phyloP scores from a whole-genome alignment of 1,139 yeast genomes.

The Magnusiomyces fungicola region DNA sequence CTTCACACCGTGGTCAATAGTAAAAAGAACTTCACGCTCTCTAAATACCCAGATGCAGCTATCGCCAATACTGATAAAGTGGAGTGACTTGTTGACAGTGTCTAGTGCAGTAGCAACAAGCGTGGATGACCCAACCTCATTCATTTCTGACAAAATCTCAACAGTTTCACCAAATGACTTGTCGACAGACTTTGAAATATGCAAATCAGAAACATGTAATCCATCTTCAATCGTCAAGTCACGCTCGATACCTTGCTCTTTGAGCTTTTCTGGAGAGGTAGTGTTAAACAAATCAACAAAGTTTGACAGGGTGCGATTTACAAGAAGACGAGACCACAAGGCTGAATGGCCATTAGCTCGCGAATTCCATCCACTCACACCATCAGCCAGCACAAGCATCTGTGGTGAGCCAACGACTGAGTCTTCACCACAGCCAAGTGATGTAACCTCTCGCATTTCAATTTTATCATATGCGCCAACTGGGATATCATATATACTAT shows the following conservation, averaged over 20 bases:
- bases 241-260: not conserved
- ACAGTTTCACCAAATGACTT: constrained; percentile 47
- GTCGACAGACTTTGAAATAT: constrained; percentile 38
- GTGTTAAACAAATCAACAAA: constrained; percentile 22
- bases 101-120: constrained; percentile 47
- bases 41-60: constrained; percentile 45
- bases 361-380: constrained; percentile 53
- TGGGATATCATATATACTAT: constrained; percentile 5
- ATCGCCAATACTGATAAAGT: constrained; percentile 51
- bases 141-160: constrained; percentile 46
- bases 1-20: constrained; percentile 32
- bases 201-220: not conserved
- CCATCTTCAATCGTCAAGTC: not conserved
- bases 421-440: constrained; percentile 41
- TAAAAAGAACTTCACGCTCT: constrained; percentile 40
- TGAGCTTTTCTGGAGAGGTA: constrained; percentile 28
- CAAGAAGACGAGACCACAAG: constrained; percentile 50
- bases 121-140: constrained; percentile 48
- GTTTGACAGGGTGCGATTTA: constrained; percentile 37
- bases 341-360: constrained; percentile 41
- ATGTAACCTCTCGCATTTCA: constrained; percentile 9
- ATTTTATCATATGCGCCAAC: constrained; percentile 11
- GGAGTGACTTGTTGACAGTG: constrained; percentile 25
- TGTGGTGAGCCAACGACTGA: constrained; percentile 55
- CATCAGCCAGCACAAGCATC: constrained; percentile 53